Evolutionary conservation across 1,284 basidiomycete species (phyloP).

Genomic region (Cryptococcus maquisensis): DNA sequence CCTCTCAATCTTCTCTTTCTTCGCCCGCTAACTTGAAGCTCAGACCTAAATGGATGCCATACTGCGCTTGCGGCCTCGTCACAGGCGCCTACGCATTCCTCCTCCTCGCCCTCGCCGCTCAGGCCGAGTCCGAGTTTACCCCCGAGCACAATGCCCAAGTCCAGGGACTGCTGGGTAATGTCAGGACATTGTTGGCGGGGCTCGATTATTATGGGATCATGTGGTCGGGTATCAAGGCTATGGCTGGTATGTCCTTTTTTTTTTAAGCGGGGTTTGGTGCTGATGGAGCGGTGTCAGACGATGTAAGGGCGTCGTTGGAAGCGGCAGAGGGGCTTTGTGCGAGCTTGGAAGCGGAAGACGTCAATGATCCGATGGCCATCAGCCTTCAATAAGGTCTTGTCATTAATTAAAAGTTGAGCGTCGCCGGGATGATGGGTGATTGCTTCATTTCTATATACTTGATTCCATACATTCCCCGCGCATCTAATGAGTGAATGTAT

Average conservation of each 20-base stretch:
- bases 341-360: not conserved
- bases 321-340: not conserved
- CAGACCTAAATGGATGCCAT: conserved; percentile 47
- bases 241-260: conserved; percentile 40
- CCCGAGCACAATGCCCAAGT: conserved; percentile 37
- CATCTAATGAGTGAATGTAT: no score
- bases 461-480: no score
- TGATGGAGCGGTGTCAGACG: not conserved
- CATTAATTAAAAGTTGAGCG: not conserved
- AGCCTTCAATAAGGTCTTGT: not conserved
- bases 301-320: not conserved
- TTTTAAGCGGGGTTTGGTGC: not conserved
- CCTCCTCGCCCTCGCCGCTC: conserved; percentile 46
- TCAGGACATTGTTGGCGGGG: conserved; percentile 48
- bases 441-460: no score
- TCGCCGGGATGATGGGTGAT: no score
- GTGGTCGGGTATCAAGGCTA: conserved; percentile 50
- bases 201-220: conserved; percentile 48
- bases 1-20: not conserved
- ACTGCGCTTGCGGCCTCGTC: conserved; percentile 49
- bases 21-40: not conserved
- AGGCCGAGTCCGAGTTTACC: conserved; percentile 40
- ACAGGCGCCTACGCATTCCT: conserved; percentile 48
- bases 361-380: not conserved
- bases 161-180: conserved; percentile 47